Evolutionary conservation across 176 grass and related monocot genomes (phyloP).

Genomic region (Eremochloa ophiuroides): DNA sequence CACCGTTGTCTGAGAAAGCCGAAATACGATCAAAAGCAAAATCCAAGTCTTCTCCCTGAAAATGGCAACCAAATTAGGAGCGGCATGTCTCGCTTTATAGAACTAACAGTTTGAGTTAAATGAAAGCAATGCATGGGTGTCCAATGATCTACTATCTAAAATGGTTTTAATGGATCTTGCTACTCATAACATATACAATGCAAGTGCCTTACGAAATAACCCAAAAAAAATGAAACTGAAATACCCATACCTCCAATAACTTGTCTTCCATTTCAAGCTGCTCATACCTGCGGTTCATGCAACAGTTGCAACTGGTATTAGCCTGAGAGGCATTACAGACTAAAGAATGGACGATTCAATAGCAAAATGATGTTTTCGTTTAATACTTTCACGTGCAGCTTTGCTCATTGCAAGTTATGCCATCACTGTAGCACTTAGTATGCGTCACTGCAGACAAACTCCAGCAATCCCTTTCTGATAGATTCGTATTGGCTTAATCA

Average conservation of each 20-base stretch:
- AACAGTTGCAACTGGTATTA: constrained; percentile 17
- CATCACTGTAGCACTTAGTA: background rate
- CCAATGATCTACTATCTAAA: background rate
- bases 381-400: background rate
- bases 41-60: constrained; percentile 82
- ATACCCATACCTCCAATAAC: constrained; percentile 60
- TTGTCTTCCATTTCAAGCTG: constrained; percentile 86
- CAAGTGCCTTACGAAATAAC: background rate
- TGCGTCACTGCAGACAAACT: background rate
- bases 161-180: background rate
- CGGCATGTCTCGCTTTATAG: background rate
- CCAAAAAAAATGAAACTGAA: background rate
- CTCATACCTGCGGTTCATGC: constrained; percentile 60
- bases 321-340: background rate
- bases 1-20: constrained; percentile 58
- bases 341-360: background rate
- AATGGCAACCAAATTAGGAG: constrained; percentile 11
- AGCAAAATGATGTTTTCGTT: background rate
- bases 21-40: constrained; percentile 88
- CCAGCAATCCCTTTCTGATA: background rate
- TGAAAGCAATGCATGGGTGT: background rate
- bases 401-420: background rate
- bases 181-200: background rate
- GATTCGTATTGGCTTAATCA: background rate
- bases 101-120: constrained; percentile 10